Evolutionary conservation across 441 rosid genomes (phyloP).

Genomic region (Pelargonium hybrid): DNA sequence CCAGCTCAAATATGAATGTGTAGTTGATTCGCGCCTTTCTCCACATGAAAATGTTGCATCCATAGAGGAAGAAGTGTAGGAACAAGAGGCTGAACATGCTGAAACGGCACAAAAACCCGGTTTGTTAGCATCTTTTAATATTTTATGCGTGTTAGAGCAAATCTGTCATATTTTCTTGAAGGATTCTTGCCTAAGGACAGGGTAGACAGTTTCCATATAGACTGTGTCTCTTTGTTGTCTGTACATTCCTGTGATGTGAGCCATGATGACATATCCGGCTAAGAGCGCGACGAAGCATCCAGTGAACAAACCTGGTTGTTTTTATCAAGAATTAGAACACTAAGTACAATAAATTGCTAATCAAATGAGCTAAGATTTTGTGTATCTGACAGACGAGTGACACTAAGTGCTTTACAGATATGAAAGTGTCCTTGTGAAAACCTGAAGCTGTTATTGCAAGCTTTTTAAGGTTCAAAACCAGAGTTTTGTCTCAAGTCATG

Average conservation of each 20-base stretch:
- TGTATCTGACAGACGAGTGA: not conserved
- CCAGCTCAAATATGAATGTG: conserved; percentile 78
- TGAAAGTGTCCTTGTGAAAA: not conserved
- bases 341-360: no score
- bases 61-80: conserved; percentile 77
- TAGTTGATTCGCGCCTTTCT: conserved; percentile 81
- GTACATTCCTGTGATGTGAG: conserved; percentile 80
- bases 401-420: not conserved
- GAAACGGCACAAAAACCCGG: conserved; percentile 5
- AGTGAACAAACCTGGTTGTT: conserved; percentile 55
- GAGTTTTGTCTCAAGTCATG: no score
- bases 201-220: conserved; percentile 92
- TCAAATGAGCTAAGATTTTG: no score
- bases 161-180: not conserved
- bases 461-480: no score
- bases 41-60: conserved; percentile 95
- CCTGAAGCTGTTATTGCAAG: no score
- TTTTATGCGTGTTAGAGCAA: not conserved
- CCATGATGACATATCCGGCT: conserved; percentile 73
- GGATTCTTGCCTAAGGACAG: conserved; percentile 76
- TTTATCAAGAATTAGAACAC: no score
- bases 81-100: conserved; percentile 88
- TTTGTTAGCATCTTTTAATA: no score
- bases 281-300: conserved; percentile 87
- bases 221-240: conserved; percentile 45